Conservation (phyloP, 257 asterid genomes). For the Asclepias syriaca region DNA sequence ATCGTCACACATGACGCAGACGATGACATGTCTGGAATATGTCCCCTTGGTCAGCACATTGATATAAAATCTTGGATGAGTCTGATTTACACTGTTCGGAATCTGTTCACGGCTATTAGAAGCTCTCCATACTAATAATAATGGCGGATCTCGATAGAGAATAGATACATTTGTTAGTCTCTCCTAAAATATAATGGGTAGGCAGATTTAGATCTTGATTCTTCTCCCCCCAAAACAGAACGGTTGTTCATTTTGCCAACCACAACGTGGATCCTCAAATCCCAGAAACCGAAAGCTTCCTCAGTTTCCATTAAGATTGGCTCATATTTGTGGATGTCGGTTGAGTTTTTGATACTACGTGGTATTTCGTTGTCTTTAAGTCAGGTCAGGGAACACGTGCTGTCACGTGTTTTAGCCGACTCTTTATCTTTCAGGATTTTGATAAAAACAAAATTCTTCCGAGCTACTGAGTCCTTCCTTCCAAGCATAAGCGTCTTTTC, state of each 20-base stretch:
- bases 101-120: background rate
- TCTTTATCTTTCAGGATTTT: background rate
- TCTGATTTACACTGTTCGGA: background rate
- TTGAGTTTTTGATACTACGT: background rate
- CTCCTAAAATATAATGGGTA: background rate
- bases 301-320: background rate
- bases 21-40: background rate
- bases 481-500: background rate
- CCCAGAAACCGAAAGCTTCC: background rate
- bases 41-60: constrained; percentile 5
- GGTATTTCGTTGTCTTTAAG: background rate
- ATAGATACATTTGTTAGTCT: background rate
- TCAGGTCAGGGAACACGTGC: constrained; percentile 28
- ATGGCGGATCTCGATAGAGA: background rate
- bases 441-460: background rate
- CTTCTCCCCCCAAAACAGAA: background rate
- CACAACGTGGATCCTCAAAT: background rate
- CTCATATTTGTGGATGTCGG: constrained; percentile 3
- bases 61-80: background rate
- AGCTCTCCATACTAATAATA: background rate
- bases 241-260: background rate
- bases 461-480: background rate
- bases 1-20: background rate
- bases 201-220: background rate
- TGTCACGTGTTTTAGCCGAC: constrained; percentile 32